Conservation (phyloP, 1,139 yeast species). For the Candida gigantensis region DNA sequence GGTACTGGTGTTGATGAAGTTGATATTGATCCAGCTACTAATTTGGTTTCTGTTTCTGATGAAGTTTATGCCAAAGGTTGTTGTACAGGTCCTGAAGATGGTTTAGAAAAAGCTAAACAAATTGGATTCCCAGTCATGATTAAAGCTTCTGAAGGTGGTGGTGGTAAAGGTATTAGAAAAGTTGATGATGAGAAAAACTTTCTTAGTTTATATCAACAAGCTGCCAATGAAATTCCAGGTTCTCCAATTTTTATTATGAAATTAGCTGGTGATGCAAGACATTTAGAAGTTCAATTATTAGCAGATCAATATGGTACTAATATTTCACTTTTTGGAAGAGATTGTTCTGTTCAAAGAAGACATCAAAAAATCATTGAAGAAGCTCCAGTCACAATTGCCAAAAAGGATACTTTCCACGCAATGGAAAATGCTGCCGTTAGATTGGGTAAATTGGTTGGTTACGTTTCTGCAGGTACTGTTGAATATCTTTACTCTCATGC, state of each 20-base stretch:
- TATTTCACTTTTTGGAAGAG: constrained; percentile 91
- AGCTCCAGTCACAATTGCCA: constrained; percentile 95
- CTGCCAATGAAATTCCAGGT: constrained; percentile 93
- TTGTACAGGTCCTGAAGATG: constrained; percentile 83
- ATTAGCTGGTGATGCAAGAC: constrained; percentile 93
- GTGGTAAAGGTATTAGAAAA: constrained; percentile 97
- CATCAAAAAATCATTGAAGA: constrained; percentile 96
- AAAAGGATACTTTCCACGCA: constrained; percentile 75
- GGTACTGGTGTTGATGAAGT: constrained; percentile 95
- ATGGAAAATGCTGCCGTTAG: constrained; percentile 98
- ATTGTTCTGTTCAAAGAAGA: constrained; percentile 96
- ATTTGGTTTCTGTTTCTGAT: constrained; percentile 86
- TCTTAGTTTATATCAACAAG: constrained; percentile 72
- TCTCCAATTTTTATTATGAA: constrained; percentile 95
- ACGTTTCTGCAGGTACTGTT: constrained; percentile 98
- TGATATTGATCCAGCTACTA: constrained; percentile 60
- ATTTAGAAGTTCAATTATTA: constrained; percentile 88
- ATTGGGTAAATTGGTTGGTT: constrained; percentile 93
- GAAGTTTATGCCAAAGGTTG: constrained; percentile 85
- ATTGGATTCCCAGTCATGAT: constrained; percentile 97
- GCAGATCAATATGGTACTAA: constrained; percentile 97
- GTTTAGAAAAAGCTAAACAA: constrained; percentile 73
- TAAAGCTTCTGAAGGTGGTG: constrained; percentile 98
- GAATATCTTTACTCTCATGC: constrained; percentile 93
- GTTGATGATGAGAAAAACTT: constrained; percentile 80